Evolutionary conservation across 306 rosid species (phyloP).

Genomic region (Rosa persica): DNA sequence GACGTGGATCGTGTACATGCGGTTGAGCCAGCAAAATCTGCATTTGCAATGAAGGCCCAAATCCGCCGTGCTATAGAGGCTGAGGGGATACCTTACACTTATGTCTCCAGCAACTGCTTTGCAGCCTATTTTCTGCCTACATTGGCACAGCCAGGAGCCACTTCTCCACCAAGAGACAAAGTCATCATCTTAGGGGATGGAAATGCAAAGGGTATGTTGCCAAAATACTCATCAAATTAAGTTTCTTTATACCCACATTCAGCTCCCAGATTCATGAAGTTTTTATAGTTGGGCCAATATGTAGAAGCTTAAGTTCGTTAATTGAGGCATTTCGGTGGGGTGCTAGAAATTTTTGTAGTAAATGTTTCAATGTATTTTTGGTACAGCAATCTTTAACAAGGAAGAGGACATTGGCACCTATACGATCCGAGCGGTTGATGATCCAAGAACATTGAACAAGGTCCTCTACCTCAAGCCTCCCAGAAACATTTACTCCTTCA

Average conservation of each 20-base stretch:
- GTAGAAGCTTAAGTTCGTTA: not conserved
- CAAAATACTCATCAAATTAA: not conserved
- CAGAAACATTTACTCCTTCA: constrained; percentile 64
- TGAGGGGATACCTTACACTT: constrained; percentile 74
- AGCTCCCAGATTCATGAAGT: too few species aligned
- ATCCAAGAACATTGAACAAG: constrained; percentile 82
- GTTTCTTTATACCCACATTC: too few species aligned
- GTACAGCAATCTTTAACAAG: constrained; percentile 64
- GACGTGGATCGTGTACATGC: constrained; percentile 83
- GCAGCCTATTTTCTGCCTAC: constrained; percentile 77
- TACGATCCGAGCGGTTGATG: constrained; percentile 85
- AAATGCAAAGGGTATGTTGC: constrained; percentile 51
- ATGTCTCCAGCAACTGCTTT: constrained; percentile 58
- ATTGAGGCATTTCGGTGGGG: not conserved
- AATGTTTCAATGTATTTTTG: not conserved
- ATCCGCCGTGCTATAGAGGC: constrained; percentile 67
- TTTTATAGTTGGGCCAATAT: too few species aligned
- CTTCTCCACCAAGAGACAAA: constrained; percentile 75
- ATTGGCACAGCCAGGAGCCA: constrained; percentile 60
- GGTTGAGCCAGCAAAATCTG: constrained; percentile 88
- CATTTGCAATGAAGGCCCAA: constrained; percentile 46
- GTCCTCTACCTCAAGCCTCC: constrained; percentile 72
- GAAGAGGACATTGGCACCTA: constrained; percentile 83
- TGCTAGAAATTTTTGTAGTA: not conserved
- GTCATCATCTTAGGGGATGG: constrained; percentile 74